Percentiles rank a stretch among this genome's conserved stretches.
These are phyloP conservation scores for Epichloe gansuensis DNA, from an alignment of 2,329 filamentous ascomycete species.

Conservation along the genomic window DNA sequence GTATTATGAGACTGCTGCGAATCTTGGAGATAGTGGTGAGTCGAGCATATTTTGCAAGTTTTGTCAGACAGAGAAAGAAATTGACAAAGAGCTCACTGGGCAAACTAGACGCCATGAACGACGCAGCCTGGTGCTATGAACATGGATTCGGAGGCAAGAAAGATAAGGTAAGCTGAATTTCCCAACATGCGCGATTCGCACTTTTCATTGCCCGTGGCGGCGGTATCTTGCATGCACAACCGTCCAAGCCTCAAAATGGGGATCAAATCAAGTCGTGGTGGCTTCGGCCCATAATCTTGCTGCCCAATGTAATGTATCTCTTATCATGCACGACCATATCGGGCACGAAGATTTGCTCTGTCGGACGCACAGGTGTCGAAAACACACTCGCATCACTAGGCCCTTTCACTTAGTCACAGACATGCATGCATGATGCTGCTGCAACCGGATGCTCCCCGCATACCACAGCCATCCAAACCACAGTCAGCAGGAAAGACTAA, in stretches of 20 bases:
- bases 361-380: neutral
- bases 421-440: neutral
- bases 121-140: constrained; percentile 88
- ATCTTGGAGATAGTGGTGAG: constrained; percentile 76
- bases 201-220: neutral
- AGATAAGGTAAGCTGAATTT: constrained; percentile 68
- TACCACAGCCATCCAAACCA: too few species aligned
- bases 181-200: neutral
- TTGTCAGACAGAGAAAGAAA: neutral
- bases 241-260: neutral
- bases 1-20: constrained; percentile 97
- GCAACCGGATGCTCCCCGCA: neutral
- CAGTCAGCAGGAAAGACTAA: constrained; percentile 31
- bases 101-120: constrained; percentile 80
- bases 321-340: neutral
- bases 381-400: neutral
- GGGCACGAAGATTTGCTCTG: neutral
- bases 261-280: neutral
- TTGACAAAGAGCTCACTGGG: neutral
- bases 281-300: neutral
- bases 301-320: neutral
- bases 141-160: constrained; percentile 97
- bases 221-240: neutral
- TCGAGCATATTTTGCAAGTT: constrained; percentile 8
- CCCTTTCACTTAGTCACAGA: neutral